Base-by-base conservation (phyloP, 2,329 filamentous ascomycete genomes). In the Diaporthe sp. region DNA sequence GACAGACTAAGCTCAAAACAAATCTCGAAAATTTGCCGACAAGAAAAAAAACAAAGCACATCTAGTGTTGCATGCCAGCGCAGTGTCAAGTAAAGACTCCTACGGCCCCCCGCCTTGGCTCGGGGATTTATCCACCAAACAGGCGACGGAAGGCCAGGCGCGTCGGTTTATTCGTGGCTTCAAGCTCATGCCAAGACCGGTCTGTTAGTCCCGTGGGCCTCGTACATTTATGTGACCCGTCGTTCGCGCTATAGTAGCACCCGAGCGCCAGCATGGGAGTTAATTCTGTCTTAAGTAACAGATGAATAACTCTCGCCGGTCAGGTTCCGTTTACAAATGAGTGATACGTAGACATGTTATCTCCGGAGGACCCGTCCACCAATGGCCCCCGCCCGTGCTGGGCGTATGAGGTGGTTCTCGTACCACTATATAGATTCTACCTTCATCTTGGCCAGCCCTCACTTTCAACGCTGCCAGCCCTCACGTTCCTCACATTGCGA, bases 121-220 rank as follows among this genome's bases (percentile, higher is more conserved):
- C 63, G 30, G 63, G 27, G 63, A 51, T n/a, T 66, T 66, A 51
- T 51, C 63, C 63, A 66, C 63, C 63, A 66, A 51, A 37, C 63
- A 66, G 63, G 63, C 22, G 7, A 12, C 44, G 15, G 30, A 8
- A 8, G 37, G 63, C 44, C 63, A 27, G 51, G 44, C 63, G 32
- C 63, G 44, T 37, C 25, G 44, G 44, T 66, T 66, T 51, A 66
- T 66, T 66, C 63, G 63, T 66, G 63, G 63, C 63, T 51, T 51
- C 63, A 37, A 66, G 63, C 44, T 51, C 61, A 51, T 51, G 63
- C 63, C 63, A 66, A 66, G 63, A 66, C 37, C 32, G 4, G 22
- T 25, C 44, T 66, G 2, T 51, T 19, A 51, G 63, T 51, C 63
- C 44, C 30, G 44, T 66, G 63, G 44, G 44, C 44, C 30, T 15